Conservation (phyloP, 1,284 basidiomycete species). For the Lentinula novae-zelandiae region DNA sequence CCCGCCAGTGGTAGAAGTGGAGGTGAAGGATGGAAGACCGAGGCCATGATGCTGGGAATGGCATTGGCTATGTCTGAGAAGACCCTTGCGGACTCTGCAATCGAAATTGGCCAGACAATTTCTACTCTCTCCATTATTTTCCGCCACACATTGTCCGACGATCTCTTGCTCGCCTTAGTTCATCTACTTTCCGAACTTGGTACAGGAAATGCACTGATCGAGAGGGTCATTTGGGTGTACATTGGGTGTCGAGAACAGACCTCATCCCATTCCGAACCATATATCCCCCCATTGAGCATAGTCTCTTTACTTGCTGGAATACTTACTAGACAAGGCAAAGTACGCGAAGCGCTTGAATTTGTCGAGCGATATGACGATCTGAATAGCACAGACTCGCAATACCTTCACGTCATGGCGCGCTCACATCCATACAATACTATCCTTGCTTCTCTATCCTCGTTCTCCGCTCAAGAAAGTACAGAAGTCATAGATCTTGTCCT, state of each 20-base stretch:
- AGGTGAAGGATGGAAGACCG: not conserved
- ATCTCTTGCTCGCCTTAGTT: not conserved
- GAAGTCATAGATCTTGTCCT: not conserved
- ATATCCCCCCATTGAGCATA: not conserved
- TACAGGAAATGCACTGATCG: not conserved
- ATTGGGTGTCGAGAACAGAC: not conserved
- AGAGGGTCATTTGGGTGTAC: not conserved
- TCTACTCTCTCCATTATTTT: not conserved
- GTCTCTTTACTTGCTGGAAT: not conserved
- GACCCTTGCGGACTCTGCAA: not conserved
- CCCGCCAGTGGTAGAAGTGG: not conserved
- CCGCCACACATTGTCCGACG: not conserved
- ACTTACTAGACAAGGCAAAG: not conserved
- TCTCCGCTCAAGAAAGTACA: not conserved
- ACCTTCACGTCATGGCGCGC: not conserved
- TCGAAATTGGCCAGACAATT: not conserved
- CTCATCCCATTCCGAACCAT: not conserved
- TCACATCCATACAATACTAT: conserved; percentile 3
- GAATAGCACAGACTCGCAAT: not conserved
- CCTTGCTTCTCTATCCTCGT: not conserved
- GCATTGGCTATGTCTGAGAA: not conserved
- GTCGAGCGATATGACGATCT: not conserved
- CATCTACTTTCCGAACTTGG: not conserved
- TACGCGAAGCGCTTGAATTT: not conserved
- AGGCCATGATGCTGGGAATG: not conserved